Evolutionary conservation across 257 asterid species (phyloP), one percentile per base, ranked within the genome.

Genomic region (Gardenia jasminoides): DNA sequence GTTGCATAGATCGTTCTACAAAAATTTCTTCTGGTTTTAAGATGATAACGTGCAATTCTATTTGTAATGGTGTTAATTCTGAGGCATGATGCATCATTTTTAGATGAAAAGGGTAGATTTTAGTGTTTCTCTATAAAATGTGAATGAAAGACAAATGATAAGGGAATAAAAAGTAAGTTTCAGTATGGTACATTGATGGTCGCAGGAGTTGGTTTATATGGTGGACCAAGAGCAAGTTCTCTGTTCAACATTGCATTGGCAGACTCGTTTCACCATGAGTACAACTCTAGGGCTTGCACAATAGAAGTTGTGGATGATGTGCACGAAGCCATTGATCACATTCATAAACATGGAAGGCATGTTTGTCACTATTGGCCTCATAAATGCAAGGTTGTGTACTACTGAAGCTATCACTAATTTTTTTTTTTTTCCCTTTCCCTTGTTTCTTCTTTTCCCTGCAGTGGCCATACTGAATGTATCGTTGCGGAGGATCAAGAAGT

Each of bases 161-260:
- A 5, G 56, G 41, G 31, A 67, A 46, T 1, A 19, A 28, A 26
- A 39, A 4, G 48, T 8, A 64, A 26, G 36, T n/a, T 52, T 77
- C 67, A 54, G 28, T 2, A 12, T 22, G 7, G 41, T 20, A n/a
- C 43, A 65, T 79, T 47, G 11, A 31, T 65, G 48, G 48, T 73
- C 77, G 79, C 84, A 90, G 94, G 94, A 59, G 91, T 90, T 48
- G 52, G 75, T 50, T 77, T 88, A 33, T 86, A 84, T 44, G 94
- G 94, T 12, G 94, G 94, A 70, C 91, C 90, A 3, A 84, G 83
- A 79, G 91, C 94, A 61, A 82, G 88, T 64, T 48, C 92, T 4
- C 31, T 70, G 47, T 79, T 90, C 31, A 78, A 81, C 72, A 74
- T 90, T 30, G 52, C 83, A 12, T 72, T 70, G 70, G 87, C 79